phyloP scores from a whole-genome alignment of 192 early-diverging fungal genomes.

The Entomortierella chlamydospora region DNA sequence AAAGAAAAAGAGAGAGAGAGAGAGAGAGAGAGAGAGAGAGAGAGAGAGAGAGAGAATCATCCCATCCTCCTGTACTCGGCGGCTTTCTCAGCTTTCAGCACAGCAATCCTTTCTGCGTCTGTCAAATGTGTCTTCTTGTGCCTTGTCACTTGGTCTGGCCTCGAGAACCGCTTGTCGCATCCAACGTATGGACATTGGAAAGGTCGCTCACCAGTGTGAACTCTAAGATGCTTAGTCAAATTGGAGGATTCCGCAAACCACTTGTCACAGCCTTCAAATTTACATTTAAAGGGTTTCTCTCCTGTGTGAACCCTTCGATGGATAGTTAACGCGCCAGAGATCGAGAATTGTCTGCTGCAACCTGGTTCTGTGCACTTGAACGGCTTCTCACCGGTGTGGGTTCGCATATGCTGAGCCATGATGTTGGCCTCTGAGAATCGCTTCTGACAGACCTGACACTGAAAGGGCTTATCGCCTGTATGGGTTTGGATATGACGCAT shows the following conservation, averaged over 20 bases:
- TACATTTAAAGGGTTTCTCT: conserved; percentile 64
- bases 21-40: not conserved
- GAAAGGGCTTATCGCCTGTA: conserved; percentile 82
- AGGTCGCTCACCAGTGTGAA: conserved; percentile 73
- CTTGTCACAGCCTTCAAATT: conserved; percentile 61
- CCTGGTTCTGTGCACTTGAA: conserved; percentile 70
- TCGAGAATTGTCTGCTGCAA: conserved; percentile 74
- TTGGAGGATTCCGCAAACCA: conserved; percentile 66
- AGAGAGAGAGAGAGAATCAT: not conserved
- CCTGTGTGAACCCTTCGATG: conserved; percentile 74
- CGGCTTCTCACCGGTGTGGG: conserved; percentile 82
- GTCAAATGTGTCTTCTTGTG: conserved; percentile 33
- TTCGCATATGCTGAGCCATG: conserved; percentile 80
- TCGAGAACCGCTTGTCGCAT: conserved; percentile 60
- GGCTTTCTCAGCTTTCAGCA: conserved; percentile 8
- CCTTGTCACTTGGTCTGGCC: conserved; percentile 62
- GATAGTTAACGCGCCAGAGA: conserved; percentile 74
- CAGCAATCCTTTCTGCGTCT: conserved; percentile 2
- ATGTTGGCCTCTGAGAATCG: conserved; percentile 83
- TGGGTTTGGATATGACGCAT: conserved; percentile 88
- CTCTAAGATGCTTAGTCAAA: conserved; percentile 63
- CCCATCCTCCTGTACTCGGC: conserved; percentile 3
- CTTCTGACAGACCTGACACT: conserved; percentile 80
- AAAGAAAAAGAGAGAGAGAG: not conserved
- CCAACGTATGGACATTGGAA: conserved; percentile 65